These are phyloP conservation scores for Nicotiana tomentosiformis DNA, from an alignment of 257 asterid species.

Conservation along the genomic window DNA sequence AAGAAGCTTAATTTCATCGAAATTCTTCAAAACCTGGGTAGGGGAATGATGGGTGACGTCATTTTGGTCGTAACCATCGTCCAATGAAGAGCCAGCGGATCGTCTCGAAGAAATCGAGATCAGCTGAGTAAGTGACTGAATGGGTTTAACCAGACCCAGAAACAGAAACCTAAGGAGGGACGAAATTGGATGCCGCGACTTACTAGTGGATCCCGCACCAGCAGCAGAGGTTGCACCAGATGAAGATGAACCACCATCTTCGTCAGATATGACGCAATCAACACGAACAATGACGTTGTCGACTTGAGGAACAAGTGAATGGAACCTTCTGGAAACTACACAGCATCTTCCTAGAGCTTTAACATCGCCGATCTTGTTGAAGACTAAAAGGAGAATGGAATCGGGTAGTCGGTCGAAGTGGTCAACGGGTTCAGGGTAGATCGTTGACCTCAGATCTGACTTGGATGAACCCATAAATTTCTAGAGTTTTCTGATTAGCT, in stretches of 20 bases:
- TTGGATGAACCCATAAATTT: constrained; percentile 33
- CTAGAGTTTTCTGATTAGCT: neutral
- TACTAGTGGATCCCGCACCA: constrained; percentile 22
- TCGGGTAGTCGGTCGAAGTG: constrained; percentile 73
- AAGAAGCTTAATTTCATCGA: constrained; percentile 61
- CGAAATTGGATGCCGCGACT: constrained; percentile 56
- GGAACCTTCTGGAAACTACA: constrained; percentile 66
- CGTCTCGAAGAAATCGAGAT: constrained; percentile 34
- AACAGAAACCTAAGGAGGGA: constrained; percentile 55
- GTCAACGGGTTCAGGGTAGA: constrained; percentile 56
- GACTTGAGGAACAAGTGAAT: constrained; percentile 72
- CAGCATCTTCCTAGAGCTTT: constrained; percentile 83
- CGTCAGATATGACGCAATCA: constrained; percentile 93
- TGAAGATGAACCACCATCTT: constrained; percentile 21
- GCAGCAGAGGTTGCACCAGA: neutral
- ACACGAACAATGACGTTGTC: constrained; percentile 85
- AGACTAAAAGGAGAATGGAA: constrained; percentile 59
- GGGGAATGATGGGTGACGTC: constrained; percentile 84
- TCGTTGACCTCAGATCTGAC: constrained; percentile 49
- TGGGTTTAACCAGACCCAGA: constrained; percentile 58
- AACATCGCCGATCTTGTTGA: constrained; percentile 87
- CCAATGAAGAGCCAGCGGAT: constrained; percentile 26
- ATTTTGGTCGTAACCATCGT: constrained; percentile 39
- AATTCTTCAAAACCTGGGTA: constrained; percentile 61
- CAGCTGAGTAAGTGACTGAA: constrained; percentile 63